Conservation (phyloP, 306 rosid species). For the Sophora flavescens region DNA sequence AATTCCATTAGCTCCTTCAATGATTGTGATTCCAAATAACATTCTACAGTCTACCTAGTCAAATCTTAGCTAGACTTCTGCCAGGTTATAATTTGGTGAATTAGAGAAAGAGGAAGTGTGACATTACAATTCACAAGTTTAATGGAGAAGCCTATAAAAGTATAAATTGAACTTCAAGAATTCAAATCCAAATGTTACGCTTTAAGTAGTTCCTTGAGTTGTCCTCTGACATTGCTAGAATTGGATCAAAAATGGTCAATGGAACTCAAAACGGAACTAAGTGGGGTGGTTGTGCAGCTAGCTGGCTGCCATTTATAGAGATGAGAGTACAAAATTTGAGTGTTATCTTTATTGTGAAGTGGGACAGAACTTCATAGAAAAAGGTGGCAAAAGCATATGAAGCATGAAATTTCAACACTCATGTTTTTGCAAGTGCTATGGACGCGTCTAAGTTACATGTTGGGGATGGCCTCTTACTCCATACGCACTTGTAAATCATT, state of each 20-base stretch:
- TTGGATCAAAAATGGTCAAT: neutral
- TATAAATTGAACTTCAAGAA: neutral
- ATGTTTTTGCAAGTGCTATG: conserved; percentile 32
- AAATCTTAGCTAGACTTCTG: neutral
- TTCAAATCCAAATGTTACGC: conserved; percentile 10
- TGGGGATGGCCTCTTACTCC: conserved; percentile 29
- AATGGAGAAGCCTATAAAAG: conserved; percentile 13
- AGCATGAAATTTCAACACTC: conserved; percentile 39
- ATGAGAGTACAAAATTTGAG: neutral
- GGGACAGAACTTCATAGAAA: conserved; percentile 10
- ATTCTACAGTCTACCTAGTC: neutral
- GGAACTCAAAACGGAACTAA: conserved; percentile 26
- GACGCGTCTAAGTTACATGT: conserved; percentile 49
- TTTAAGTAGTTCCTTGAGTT: neutral
- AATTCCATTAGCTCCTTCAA: too few relatives aligned
- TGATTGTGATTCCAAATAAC: neutral
- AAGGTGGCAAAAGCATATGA: conserved; percentile 14
- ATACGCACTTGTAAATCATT: neutral
- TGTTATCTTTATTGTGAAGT: conserved; percentile 35
- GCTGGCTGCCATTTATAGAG: conserved; percentile 52
- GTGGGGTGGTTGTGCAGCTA: conserved; percentile 49
- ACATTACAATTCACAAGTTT: neutral
- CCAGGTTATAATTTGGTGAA: neutral
- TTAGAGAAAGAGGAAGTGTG: neutral
- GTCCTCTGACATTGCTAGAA: conserved; percentile 28